These are phyloP conservation scores for Thuidium tamariscinum DNA, from an alignment of 225 moss, liverwort and hornwort species.

Conservation along the genomic window DNA sequence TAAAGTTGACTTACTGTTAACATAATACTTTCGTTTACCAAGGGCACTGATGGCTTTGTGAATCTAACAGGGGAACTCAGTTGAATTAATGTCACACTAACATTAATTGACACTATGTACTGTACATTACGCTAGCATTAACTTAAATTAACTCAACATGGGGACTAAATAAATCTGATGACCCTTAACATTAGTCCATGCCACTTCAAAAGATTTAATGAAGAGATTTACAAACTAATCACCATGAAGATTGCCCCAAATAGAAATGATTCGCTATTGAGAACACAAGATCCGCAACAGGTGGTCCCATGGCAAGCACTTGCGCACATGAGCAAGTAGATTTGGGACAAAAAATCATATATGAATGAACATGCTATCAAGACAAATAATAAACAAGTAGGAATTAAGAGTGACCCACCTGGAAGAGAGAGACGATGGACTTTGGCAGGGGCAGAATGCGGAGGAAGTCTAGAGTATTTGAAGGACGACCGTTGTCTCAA, in stretches of 20 bases:
- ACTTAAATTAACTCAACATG: background rate
- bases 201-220: background rate
- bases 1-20: background rate
- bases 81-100: background rate
- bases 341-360: background rate
- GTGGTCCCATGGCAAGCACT: background rate
- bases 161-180: background rate
- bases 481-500: constrained; percentile 22
- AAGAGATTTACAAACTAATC: background rate
- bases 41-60: background rate
- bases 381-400: background rate
- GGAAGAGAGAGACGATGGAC: constrained; percentile 25
- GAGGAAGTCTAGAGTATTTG: constrained; percentile 32
- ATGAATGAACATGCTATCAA: background rate
- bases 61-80: background rate
- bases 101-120: background rate
- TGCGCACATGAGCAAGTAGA: background rate
- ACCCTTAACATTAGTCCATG: background rate
- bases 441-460: constrained; percentile 37
- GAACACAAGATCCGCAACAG: background rate
- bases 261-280: background rate
- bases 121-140: background rate
- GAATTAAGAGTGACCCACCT: background rate
- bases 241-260: background rate
- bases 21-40: background rate